Evolutionary conservation across 1,284 basidiomycete genomes (phyloP).

Genomic region (Ceratobasidium sp.): DNA sequence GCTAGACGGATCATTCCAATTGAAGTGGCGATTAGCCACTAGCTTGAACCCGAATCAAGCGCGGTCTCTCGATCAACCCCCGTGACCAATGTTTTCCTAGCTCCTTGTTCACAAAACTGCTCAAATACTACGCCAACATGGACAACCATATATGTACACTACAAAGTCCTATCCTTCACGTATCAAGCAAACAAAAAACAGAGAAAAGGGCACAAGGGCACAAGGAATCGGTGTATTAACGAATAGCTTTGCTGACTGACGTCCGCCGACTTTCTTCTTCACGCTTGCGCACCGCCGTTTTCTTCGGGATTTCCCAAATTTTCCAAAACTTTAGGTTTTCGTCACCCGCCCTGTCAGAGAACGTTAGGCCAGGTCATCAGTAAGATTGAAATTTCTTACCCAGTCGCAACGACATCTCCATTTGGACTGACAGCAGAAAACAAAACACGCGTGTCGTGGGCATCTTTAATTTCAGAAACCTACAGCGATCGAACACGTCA

Average conservation of each 20-base stretch:
- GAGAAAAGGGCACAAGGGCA: background rate
- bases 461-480: conserved; percentile 87
- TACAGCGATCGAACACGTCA: background rate
- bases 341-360: conserved; percentile 76
- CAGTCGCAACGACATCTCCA: conserved; percentile 86
- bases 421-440: conserved; percentile 86
- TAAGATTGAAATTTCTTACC: background rate
- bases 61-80: too few species aligned
- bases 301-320: conserved; percentile 48
- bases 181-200: background rate
- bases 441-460: conserved; percentile 88
- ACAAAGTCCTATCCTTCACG: background rate
- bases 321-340: conserved; percentile 94
- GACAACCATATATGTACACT: conserved; percentile 4
- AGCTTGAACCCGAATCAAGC: too few species aligned
- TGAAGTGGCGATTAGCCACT: too few species aligned
- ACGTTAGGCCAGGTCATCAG: background rate
- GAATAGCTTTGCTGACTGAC: conserved; percentile 37
- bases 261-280: conserved; percentile 34
- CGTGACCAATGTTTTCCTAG: too few species aligned
- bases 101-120: too few species aligned
- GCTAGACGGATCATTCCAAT: too few species aligned
- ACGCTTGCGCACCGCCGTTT: conserved; percentile 40
- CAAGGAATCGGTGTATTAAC: background rate
- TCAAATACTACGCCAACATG: background rate